phyloP scores from a whole-genome alignment of 768 basidiomycete genomes.

The Cystobasidium onofrii region DNA sequence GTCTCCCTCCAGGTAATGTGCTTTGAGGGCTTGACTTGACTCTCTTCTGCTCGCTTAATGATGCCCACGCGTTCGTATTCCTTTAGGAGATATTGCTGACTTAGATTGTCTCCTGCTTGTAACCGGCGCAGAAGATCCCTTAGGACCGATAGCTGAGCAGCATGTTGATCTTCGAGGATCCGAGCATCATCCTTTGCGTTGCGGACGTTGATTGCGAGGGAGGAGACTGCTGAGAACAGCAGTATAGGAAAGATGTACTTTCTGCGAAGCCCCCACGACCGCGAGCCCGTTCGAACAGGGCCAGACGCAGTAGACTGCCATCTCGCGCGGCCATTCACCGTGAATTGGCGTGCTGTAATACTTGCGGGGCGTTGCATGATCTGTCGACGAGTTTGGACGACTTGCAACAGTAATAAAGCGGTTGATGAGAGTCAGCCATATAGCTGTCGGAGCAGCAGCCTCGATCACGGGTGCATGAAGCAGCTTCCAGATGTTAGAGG shows the following conservation, averaged over 20 bases:
- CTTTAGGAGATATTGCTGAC: neutral
- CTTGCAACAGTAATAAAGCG: neutral
- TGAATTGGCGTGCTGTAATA: neutral
- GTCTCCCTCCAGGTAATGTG: constrained; percentile 17
- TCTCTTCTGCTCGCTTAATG: neutral
- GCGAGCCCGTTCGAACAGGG: neutral
- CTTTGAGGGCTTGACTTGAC: neutral
- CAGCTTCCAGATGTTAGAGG: neutral
- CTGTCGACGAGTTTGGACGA: neutral
- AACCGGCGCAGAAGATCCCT: neutral
- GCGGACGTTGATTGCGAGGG: constrained; percentile 24
- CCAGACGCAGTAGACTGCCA: neutral
- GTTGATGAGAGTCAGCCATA: neutral
- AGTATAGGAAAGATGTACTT: constrained; percentile 15
- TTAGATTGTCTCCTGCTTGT: neutral
- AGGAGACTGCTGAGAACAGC: constrained; percentile 4
- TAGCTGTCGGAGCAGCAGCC: neutral
- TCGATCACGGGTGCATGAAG: neutral
- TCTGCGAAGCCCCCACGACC: neutral
- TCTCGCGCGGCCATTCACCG: neutral
- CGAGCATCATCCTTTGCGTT: constrained; percentile 12
- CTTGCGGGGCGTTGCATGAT: neutral
- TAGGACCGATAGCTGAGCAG: constrained; percentile 12
- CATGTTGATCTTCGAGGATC: constrained; percentile 5
- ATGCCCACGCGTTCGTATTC: constrained; percentile 21